Evolutionary conservation across 129 eudicot genomes (phyloP).

Genomic region (Erigeron canadensis): DNA sequence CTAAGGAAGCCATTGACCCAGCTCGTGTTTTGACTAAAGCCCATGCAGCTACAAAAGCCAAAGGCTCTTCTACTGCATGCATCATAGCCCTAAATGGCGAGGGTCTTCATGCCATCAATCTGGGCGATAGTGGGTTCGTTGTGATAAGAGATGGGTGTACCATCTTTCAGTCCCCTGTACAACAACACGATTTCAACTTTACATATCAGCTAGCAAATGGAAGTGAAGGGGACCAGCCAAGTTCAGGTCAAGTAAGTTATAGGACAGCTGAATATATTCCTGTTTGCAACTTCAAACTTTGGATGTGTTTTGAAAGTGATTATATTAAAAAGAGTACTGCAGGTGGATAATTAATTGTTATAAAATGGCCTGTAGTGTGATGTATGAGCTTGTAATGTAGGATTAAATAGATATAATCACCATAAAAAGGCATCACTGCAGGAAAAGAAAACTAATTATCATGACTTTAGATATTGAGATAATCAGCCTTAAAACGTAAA

Average conservation of each 20-base stretch:
- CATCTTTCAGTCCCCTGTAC: slow-evolving; percentile 76
- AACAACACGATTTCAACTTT: slow-evolving; percentile 88
- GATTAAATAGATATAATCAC: neutral
- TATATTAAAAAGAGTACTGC: neutral
- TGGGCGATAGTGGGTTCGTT: slow-evolving; percentile 93
- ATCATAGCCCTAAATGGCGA: slow-evolving; percentile 66
- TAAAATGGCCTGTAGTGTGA: neutral
- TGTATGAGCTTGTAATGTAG: neutral
- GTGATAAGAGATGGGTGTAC: slow-evolving; percentile 73
- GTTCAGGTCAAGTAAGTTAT: slow-evolving; percentile 81
- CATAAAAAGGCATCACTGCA: neutral
- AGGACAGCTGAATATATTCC: neutral
- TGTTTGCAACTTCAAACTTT: neutral
- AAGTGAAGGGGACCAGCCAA: slow-evolving; percentile 67
- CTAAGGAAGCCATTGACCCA: slow-evolving; percentile 65
- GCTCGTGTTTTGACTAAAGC: slow-evolving; percentile 73
- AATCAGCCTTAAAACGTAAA: neutral
- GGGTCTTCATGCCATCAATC: slow-evolving; percentile 79
- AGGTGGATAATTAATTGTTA: neutral
- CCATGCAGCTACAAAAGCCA: slow-evolving; percentile 56
- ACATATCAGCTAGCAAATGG: slow-evolving; percentile 73
- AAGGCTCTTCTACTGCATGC: slow-evolving; percentile 92
- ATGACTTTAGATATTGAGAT: neutral
- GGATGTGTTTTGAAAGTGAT: neutral
- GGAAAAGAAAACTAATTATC: neutral